A percentile compares a stretch with the other conserved stretches of the same genome.
Evolutionary conservation across 2,329 filamentous ascomycete genomes (phyloP).

Genomic region (Pseudogymnoascus sp.): DNA sequence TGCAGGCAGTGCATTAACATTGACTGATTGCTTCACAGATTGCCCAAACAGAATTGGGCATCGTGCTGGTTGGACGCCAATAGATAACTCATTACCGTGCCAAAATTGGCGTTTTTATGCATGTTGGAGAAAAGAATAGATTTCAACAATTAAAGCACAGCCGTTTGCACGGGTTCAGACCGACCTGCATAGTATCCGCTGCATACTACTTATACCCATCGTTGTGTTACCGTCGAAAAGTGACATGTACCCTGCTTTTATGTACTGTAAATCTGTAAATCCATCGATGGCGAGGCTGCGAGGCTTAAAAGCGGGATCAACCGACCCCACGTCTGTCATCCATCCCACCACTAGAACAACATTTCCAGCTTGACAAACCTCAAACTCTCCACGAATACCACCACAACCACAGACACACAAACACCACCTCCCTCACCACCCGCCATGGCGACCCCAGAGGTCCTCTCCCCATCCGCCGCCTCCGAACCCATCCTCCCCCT

Average conservation of each 20-base stretch:
- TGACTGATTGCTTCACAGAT: not conserved
- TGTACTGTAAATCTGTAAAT: slow-evolving; percentile 1
- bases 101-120: not conserved
- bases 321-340: slow-evolving; percentile 9
- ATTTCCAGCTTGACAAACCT: not conserved
- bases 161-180: not conserved
- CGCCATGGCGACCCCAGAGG: slow-evolving; percentile 10
- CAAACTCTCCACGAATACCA: slow-evolving; percentile 3
- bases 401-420: slow-evolving; percentile 3
- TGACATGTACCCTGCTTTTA: slow-evolving; percentile 1
- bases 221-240: not conserved
- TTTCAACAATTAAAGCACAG: not conserved
- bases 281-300: not conserved
- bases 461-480: slow-evolving; percentile 2
- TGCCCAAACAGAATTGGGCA: slow-evolving; percentile 1
- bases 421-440: not conserved
- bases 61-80: not conserved
- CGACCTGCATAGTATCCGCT: not conserved
- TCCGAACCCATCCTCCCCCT: slow-evolving; percentile 37
- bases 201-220: not conserved
- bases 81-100: not conserved
- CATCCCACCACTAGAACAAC: not conserved
- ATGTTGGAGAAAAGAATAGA: not conserved
- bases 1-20: not conserved
- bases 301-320: slow-evolving; percentile 10